Conservation (phyloP, 345 rosid species). For the Populus simonii region DNA sequence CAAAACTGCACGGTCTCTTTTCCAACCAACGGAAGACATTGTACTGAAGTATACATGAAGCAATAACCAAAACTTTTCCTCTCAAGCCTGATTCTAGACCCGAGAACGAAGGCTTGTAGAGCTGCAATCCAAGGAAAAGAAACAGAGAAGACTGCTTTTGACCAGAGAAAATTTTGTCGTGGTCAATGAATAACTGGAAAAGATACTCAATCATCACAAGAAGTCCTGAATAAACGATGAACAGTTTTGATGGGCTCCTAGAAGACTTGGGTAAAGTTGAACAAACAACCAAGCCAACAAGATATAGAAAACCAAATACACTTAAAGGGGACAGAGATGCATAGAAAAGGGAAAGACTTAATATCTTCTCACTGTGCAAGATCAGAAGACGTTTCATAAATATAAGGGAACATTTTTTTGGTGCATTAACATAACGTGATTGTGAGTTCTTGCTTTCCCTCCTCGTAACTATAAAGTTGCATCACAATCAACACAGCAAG, state of each 20-base stretch:
- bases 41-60: conserved; percentile 40
- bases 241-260: conserved; percentile 34
- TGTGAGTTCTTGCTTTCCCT: conserved; percentile 22
- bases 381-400: conserved; percentile 36
- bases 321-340: conserved; percentile 42
- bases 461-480: conserved; percentile 48
- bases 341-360: conserved; percentile 33
- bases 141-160: conserved; percentile 30
- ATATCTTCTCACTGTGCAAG: conserved; percentile 44
- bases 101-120: conserved; percentile 30
- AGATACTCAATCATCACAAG: conserved; percentile 38
- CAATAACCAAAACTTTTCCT: conserved; percentile 39
- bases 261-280: conserved; percentile 43
- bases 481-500: conserved; percentile 40
- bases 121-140: conserved; percentile 32
- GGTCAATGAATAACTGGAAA: conserved; percentile 41
- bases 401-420: conserved; percentile 3
- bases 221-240: conserved; percentile 39
- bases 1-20: conserved; percentile 13
- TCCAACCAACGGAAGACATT: conserved; percentile 43
- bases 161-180: conserved; percentile 35
- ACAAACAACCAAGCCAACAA: conserved; percentile 34
- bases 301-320: conserved; percentile 39
- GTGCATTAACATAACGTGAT: conserved; percentile 1
- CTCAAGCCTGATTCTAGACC: conserved; percentile 45